These are phyloP conservation scores for Rhodamnia rubescens DNA, from an alignment of 345 rosid genomes.

Conservation along the genomic window DNA sequence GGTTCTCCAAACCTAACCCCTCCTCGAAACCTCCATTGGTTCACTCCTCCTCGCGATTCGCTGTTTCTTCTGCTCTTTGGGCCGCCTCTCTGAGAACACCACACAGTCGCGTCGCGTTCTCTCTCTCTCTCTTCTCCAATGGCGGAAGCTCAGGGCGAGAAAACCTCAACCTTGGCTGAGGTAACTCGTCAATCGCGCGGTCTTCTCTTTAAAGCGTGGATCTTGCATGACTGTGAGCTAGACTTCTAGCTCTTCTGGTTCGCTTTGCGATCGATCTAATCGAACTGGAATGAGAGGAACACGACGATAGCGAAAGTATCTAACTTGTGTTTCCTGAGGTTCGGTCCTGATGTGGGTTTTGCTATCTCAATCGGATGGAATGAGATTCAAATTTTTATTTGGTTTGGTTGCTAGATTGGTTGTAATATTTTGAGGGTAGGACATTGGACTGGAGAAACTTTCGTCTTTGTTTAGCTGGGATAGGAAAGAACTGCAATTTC, in stretches of 20 bases:
- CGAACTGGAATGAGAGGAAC: background rate
- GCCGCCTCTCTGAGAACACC: background rate
- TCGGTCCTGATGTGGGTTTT: background rate
- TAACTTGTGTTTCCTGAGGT: background rate
- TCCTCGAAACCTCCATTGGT: background rate
- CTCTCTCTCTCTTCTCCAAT: slow-evolving; percentile 11
- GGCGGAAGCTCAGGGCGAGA: slow-evolving; percentile 50
- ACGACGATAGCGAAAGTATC: background rate
- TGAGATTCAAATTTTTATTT: background rate
- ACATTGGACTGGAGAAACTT: background rate
- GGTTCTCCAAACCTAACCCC: background rate
- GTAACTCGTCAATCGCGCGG: slow-evolving; percentile 8
- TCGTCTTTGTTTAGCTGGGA: background rate
- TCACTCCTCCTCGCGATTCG: background rate
- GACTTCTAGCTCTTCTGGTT: background rate
- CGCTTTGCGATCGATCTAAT: background rate
- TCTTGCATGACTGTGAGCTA: background rate
- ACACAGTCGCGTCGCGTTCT: background rate
- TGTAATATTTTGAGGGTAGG: background rate
- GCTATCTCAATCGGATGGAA: background rate
- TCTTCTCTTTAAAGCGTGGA: background rate
- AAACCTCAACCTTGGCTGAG: slow-evolving; percentile 47
- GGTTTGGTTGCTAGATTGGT: background rate
- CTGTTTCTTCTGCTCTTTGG: background rate
- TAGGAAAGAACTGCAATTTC: background rate